A percentile compares a stretch with the other conserved stretches of the same genome.
Conservation (phyloP, 73 alveolate genomes). For the Paramecium tetraurelia region DNA sequence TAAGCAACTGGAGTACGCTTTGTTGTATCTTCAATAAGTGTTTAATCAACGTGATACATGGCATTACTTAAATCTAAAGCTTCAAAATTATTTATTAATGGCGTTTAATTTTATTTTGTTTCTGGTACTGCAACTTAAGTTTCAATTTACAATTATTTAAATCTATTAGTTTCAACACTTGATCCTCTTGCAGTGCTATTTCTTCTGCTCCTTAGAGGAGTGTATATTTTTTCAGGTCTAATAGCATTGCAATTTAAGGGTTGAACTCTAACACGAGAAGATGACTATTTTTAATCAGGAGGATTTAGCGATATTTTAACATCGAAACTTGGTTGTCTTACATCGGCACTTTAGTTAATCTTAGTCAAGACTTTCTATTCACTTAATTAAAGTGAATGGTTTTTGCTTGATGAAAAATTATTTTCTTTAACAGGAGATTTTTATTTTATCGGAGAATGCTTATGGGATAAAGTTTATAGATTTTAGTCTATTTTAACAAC, state of each 20-base stretch:
- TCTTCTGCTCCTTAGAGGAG: background rate
- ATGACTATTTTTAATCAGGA: background rate
- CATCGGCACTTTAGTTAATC: background rate
- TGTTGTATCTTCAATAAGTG: background rate
- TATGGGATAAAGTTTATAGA: background rate
- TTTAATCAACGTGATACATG: background rate
- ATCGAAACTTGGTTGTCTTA: background rate
- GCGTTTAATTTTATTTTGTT: background rate
- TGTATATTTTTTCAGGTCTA: background rate
- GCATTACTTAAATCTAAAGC: background rate
- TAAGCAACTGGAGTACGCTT: background rate
- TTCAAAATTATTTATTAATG: background rate
- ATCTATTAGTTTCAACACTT: background rate
- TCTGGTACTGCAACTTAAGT: background rate
- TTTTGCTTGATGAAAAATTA: background rate
- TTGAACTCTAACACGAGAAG: background rate
- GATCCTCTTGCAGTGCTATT: background rate
- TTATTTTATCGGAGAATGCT: background rate
- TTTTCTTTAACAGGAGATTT: background rate
- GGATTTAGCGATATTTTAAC: background rate
- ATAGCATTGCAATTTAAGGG: background rate
- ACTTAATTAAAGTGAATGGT: background rate
- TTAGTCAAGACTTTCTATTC: background rate
- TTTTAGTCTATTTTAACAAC: background rate
- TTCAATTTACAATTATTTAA: background rate